Evolutionary conservation across 192 early-diverging fungal genomes (phyloP), one percentile per base, ranked within the genome.

Genomic region (Coemansia sp.): DNA sequence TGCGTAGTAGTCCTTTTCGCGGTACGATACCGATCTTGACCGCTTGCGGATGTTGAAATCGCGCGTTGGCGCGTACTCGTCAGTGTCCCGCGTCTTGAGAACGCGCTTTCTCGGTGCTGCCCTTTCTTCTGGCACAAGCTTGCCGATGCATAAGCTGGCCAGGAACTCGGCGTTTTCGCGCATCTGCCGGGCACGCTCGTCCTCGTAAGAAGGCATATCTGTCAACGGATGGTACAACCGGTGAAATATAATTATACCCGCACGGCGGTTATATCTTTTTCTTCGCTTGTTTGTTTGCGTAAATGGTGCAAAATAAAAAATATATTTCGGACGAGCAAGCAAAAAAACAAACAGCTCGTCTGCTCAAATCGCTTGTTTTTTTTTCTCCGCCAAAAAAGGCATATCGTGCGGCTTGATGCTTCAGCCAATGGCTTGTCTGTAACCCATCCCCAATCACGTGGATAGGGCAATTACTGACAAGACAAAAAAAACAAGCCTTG

Each of bases 131-230:
- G 35, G 57, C 11, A 53, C 24, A 1, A 38, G 39, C 30, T 61
- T 64, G 48, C 66, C 60, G 18, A 81, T 59, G 7, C 67, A 62
- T 3, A 76, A 58, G 38, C 64, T 73, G 45, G 68, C 68, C 18
- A 81, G 67, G 20, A 70, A 73, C 71, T 66, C 70, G 12, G 30
- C 56, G 67, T 81, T 81, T 52, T 76, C 74, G 66, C 74, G 73
- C 34, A 81, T 76, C 55, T 69, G 69, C 11, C 55, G 64, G 35
- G 56, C 66, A 26, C 78, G 64, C 66, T 72, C 70, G 14, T 81
- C 64, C 68, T 76, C 78, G 23, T 81, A 76, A 0, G 36, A 59
- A 12, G 44, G 14, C 61, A 71, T 69, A 14, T 18, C 44, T 18
- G 12, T 18, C 44, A 46, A 36, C 16, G 0, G 12, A 2, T 41